Conservation (phyloP, 257 asterid species). For the Jasminum sambac region DNA sequence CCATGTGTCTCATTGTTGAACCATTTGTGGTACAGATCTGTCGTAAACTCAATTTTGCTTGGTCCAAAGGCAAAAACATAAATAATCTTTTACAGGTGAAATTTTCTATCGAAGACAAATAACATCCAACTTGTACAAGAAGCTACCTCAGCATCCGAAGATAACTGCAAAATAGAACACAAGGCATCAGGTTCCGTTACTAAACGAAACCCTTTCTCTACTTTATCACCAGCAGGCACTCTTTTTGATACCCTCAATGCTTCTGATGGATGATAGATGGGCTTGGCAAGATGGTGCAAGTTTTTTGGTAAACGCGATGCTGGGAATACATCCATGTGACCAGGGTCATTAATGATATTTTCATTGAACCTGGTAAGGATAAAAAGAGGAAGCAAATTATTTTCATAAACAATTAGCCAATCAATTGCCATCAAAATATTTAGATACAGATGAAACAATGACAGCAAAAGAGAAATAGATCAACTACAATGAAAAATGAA, state of each 20-base stretch:
- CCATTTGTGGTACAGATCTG: conserved; percentile 14
- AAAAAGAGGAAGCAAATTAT: conserved; percentile 31
- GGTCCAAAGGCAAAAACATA: conserved; percentile 4
- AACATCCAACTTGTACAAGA: conserved; percentile 15
- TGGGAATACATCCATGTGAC: conserved; percentile 94
- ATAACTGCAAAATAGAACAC: conserved; percentile 72
- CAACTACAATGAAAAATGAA: neutral
- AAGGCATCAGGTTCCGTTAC: conserved; percentile 64
- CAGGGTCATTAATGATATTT: conserved; percentile 88
- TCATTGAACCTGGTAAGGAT: conserved; percentile 73
- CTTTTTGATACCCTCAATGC: conserved; percentile 36
- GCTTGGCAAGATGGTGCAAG: conserved; percentile 69
- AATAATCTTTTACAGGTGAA: conserved; percentile 5
- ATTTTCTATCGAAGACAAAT: conserved; percentile 5
- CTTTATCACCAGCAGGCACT: conserved; percentile 31
- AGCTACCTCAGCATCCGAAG: conserved; percentile 80
- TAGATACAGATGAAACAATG: too few species aligned
- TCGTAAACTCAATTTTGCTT: conserved; percentile 4
- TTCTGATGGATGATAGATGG: conserved; percentile 62
- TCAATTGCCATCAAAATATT: conserved; percentile 6
- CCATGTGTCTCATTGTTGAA: conserved; percentile 21
- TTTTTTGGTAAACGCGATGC: conserved; percentile 75
- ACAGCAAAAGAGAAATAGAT: conserved; percentile 7
- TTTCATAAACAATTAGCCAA: conserved; percentile 20
- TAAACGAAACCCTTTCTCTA: conserved; percentile 76